Conservation (phyloP, 306 rosid genomes). For the Prunus fruticosa region DNA sequence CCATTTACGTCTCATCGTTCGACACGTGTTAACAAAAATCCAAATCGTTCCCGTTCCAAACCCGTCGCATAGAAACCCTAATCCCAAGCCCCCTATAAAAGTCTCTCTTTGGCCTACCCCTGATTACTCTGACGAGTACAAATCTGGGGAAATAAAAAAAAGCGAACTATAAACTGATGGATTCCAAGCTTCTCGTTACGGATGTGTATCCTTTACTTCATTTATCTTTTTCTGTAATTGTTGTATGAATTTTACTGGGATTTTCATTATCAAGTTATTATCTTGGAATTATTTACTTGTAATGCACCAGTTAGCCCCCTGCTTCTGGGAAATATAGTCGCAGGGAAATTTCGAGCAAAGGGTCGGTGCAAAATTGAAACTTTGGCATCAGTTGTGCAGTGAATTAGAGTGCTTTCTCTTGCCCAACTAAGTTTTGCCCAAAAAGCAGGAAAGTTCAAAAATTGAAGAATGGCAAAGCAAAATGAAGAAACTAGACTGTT, state of each 20-base stretch:
- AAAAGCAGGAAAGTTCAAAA: background rate
- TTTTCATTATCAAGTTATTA: background rate
- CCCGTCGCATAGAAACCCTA: slow-evolving; percentile 10
- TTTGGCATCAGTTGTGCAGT: slow-evolving; percentile 29
- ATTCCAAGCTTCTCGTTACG: background rate
- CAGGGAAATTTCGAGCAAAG: slow-evolving; percentile 44
- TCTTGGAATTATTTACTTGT: background rate
- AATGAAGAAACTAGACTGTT: slow-evolving; percentile 18
- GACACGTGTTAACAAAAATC: background rate
- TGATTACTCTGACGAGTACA: too few relatives aligned
- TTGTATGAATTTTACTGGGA: background rate
- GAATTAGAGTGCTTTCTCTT: background rate
- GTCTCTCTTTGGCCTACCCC: background rate
- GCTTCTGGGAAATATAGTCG: slow-evolving; percentile 26
- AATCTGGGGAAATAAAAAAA: background rate
- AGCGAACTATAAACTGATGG: background rate
- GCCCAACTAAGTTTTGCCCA: slow-evolving; percentile 19
- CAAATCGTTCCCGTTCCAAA: slow-evolving; percentile 2
- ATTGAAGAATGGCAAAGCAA: slow-evolving; percentile 20
- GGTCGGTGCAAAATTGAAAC: slow-evolving; percentile 41
- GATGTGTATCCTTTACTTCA: background rate
- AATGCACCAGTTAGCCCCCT: slow-evolving; percentile 52
- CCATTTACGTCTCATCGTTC: background rate
- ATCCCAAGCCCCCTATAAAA: slow-evolving; percentile 5
- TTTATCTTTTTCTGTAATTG: too few relatives aligned